Base-by-base conservation (phyloP, 192 early-diverging fungal genomes). In the Allomyces javanicus region DNA sequence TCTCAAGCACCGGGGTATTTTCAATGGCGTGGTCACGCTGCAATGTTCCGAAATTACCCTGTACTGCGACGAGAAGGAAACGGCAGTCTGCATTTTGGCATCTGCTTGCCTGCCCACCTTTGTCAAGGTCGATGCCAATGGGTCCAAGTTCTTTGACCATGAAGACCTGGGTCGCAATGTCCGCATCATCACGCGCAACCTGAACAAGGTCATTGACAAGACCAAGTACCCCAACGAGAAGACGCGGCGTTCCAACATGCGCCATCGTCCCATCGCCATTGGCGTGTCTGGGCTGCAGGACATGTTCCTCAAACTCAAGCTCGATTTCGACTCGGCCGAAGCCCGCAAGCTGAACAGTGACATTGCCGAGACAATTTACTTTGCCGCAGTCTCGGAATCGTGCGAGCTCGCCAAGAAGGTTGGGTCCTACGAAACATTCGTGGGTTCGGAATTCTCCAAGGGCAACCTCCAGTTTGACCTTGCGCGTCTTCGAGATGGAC, bases 211-310 rank as follows among this genome's bases (percentile, higher is more conserved):
- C 72, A 98, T 98, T 66, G 93, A 98, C 73, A 77, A 87, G 67
- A 98, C 96, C 80, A 94, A 87, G 73, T 98, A 98, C 74, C 93
- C 95, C 11, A 89, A 96, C 23, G 77, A 76, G 19, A 89, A 94
- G 78, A 89, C 93, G 5, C 80, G 83, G 25, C 73, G 72, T 65
- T 93, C 90, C 67, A 98, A 98, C 83, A 80, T 90, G 80, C 89
- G 89, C 63, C 90, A 98, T 75, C 84, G 95, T n/a, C 95, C 95
- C 22, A 87, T 98, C 69, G 95, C 92, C 44, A 74, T 98, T 22
- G 95, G 95, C 66, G 93, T 98, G 17, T 93, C 96, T 78, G 95
- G 95, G n/a, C 84, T 98, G 25, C 93, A 93, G 21, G 95, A 98
- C 79, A 81, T 92, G 1, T 96, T 98, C 69, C 88, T 98, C 78